phyloP scores from a whole-genome alignment of 2,329 filamentous ascomycete species.

The Arthrobotrys sphaeroides region DNA sequence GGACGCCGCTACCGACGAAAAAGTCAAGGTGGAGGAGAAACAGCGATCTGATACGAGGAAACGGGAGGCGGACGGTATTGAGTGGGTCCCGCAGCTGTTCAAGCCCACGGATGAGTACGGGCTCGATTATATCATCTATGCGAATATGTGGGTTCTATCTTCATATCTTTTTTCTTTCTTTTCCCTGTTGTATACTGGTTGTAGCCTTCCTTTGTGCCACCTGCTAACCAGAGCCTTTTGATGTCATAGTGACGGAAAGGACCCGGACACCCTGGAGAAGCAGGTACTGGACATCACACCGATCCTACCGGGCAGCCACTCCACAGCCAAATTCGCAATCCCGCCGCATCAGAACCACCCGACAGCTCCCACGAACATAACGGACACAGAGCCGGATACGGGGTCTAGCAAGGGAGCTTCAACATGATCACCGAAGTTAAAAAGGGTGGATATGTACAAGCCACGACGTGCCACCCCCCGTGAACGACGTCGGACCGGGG shows the following conservation, averaged over 20 bases:
- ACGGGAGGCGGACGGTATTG: conserved; percentile 78
- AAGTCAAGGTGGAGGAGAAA: conserved; percentile 92
- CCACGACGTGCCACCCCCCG: too few relatives aligned
- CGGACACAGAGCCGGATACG: conserved; percentile 27
- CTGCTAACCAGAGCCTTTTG: background rate
- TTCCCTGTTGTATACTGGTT: too few relatives aligned
- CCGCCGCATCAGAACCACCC: conserved; percentile 63
- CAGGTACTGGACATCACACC: conserved; percentile 89
- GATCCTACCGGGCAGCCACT: conserved; percentile 78
- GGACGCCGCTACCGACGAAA: conserved; percentile 88
- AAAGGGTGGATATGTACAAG: background rate
- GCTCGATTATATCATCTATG: conserved; percentile 93
- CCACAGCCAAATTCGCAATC: conserved; percentile 68
- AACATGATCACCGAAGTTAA: conserved; percentile 18
- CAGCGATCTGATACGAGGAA: conserved; percentile 88
- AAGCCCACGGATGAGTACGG: conserved; percentile 80
- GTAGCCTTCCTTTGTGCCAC: too few relatives aligned
- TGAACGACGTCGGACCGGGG: too few relatives aligned
- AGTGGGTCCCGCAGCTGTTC: conserved; percentile 91
- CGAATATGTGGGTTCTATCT: conserved; percentile 73
- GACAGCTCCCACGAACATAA: conserved; percentile 19
- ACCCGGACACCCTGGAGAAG: conserved; percentile 75
- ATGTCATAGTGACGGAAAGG: conserved; percentile 68
- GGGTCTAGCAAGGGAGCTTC: background rate
- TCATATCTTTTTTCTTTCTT: background rate